Conservation (phyloP, 1,284 basidiomycete species). For the Marasmius fiardii region DNA sequence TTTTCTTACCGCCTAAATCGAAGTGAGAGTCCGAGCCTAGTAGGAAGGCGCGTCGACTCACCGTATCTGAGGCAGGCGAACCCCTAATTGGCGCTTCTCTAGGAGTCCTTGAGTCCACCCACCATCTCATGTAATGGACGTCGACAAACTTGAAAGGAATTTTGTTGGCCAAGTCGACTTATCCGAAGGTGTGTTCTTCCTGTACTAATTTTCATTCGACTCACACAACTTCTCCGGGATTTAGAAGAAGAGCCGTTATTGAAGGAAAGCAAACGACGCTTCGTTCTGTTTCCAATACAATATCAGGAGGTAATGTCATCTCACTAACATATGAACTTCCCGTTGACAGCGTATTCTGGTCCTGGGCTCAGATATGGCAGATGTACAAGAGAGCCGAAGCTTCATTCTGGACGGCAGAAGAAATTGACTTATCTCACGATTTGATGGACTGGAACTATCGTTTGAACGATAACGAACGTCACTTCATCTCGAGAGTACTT, state of each 20-base stretch:
- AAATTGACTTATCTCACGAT: constrained; percentile 96
- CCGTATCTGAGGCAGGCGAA: too few relatives aligned
- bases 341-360: too few relatives aligned
- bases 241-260: constrained; percentile 77
- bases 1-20: too few relatives aligned
- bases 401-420: constrained; percentile 98
- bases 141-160: too few relatives aligned
- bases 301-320: constrained; percentile 72
- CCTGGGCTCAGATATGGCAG: constrained; percentile 79
- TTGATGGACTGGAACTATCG: constrained; percentile 91
- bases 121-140: neutral
- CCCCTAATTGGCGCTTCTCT: too few relatives aligned
- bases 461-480: constrained; percentile 90
- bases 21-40: too few relatives aligned
- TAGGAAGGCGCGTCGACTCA: too few relatives aligned
- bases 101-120: too few relatives aligned
- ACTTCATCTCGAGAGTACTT: constrained; percentile 95
- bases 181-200: constrained; percentile 55
- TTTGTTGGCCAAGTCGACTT: constrained; percentile 54
- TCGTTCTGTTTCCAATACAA: constrained; percentile 94
- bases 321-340: too few relatives aligned
- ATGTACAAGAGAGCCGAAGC: constrained; percentile 95
- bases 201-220: constrained; percentile 20
- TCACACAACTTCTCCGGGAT: neutral
- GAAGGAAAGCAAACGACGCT: constrained; percentile 76